A percentile compares a stretch with the other conserved stretches of the same genome.
Evolutionary conservation across 2,329 filamentous ascomycete genomes (phyloP).

Genomic region (Talaromyces sp.): DNA sequence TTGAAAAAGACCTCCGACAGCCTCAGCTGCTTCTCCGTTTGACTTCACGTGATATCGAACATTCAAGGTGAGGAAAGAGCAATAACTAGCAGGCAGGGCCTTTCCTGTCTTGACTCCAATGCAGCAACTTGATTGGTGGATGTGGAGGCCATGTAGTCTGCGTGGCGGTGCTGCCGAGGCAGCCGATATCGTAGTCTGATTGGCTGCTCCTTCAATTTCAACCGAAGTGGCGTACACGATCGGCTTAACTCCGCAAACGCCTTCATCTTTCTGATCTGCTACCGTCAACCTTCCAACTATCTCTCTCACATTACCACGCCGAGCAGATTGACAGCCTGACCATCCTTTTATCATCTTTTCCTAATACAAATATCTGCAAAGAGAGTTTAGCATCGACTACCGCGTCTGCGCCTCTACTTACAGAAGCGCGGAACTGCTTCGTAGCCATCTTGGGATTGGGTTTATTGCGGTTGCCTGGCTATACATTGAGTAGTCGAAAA

Average conservation of each 20-base stretch:
- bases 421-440: background rate
- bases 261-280: background rate
- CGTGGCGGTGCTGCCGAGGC: slow-evolving; percentile 9
- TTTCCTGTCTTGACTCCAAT: background rate
- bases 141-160: background rate
- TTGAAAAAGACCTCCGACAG: background rate
- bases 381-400: too few species aligned
- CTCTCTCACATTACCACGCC: background rate
- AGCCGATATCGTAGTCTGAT: background rate
- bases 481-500: background rate
- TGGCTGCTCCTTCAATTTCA: background rate
- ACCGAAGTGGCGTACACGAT: slow-evolving; percentile 2
- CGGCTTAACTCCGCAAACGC: slow-evolving; percentile 11
- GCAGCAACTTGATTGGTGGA: slow-evolving; percentile 2
- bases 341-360: background rate
- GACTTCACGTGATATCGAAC: background rate
- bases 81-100: background rate
- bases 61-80: background rate
- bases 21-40: background rate
- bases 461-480: slow-evolving; percentile 1
- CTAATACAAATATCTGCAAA: background rate
- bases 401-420: background rate
- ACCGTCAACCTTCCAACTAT: background rate
- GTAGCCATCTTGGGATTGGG: background rate
- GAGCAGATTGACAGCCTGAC: background rate